Evolutionary conservation across 2,329 filamentous ascomycete genomes (phyloP).

Genomic region (Cladosporium sp.): DNA sequence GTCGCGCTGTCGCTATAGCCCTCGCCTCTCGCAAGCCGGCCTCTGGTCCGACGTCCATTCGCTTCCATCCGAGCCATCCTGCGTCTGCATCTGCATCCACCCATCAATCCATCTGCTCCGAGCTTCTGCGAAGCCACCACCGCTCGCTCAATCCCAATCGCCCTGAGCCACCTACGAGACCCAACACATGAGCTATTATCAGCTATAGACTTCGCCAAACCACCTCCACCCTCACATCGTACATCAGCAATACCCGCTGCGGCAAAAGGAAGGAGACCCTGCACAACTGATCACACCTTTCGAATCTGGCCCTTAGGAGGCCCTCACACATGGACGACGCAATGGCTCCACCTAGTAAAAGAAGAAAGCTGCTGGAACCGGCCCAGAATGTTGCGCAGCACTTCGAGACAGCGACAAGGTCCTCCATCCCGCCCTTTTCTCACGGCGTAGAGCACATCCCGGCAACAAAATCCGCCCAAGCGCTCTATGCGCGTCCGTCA

Average conservation of each 20-base stretch:
- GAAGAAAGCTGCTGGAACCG: conserved; percentile 27
- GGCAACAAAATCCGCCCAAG: not conserved
- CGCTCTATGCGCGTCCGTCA: conserved; percentile 13
- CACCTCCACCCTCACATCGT: not conserved
- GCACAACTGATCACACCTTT: not conserved
- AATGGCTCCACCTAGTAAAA: conserved; percentile 35
- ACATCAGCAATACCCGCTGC: not conserved
- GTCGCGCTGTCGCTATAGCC: conserved; percentile 7
- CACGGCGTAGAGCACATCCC: conserved; percentile 23
- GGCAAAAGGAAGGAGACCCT: not conserved
- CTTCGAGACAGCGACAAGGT: conserved; percentile 6
- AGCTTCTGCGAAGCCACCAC: conserved; percentile 31
- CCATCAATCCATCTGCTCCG: conserved; percentile 17
- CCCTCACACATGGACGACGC: conserved; percentile 24
- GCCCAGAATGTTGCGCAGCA: conserved; percentile 16
- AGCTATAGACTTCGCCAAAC: not conserved
- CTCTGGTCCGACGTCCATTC: conserved; percentile 35
- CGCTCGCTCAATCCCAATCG: conserved; percentile 21
- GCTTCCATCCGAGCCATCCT: conserved; percentile 28
- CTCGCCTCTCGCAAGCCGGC: conserved; percentile 25
- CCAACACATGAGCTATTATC: not conserved
- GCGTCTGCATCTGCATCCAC: conserved; percentile 5
- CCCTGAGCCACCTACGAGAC: not conserved
- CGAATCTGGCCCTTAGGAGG: conserved; percentile 9
- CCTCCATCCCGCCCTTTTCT: conserved; percentile 8